Conservation (phyloP, 2,329 filamentous ascomycete species). For the Pezicula carpinea region DNA sequence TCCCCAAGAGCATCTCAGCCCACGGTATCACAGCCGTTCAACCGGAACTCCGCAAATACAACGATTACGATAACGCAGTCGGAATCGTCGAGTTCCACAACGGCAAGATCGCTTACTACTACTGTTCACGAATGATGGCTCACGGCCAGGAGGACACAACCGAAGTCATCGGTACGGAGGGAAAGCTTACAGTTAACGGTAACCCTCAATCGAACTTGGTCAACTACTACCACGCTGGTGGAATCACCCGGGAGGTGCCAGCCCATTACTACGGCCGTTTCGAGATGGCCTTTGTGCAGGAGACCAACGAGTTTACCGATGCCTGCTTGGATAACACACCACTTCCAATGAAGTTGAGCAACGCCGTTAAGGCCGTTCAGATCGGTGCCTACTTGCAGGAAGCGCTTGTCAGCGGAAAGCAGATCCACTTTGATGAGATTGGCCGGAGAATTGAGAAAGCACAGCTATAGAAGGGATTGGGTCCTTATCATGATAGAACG, state of each 20-base stretch:
- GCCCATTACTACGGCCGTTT: conserved; percentile 59
- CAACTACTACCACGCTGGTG: conserved; percentile 45
- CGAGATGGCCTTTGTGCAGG: conserved; percentile 55
- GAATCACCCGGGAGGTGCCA: conserved; percentile 54
- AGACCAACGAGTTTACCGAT: conserved; percentile 58
- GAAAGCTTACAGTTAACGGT: conserved; percentile 56
- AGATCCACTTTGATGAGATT: conserved; percentile 52
- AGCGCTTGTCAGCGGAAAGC: conserved; percentile 45
- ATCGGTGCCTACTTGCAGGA: conserved; percentile 57
- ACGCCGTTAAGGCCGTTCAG: conserved; percentile 52
- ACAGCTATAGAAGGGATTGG: conserved; percentile 3
- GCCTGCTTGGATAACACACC: conserved; percentile 49
- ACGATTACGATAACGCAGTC: conserved; percentile 57
- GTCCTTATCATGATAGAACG: too few relatives aligned
- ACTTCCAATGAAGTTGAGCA: conserved; percentile 49
- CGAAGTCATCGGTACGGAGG: conserved; percentile 61
- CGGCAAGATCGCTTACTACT: conserved; percentile 60
- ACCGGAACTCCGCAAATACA: conserved; percentile 49
- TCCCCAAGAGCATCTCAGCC: conserved; percentile 51
- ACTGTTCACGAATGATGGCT: conserved; percentile 60
- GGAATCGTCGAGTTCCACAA: conserved; percentile 64
- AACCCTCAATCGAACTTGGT: conserved; percentile 51
- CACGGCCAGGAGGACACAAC: conserved; percentile 62
- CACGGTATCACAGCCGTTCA: conserved; percentile 54
- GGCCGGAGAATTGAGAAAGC: conserved; percentile 30